These are phyloP conservation scores for Boletus vinaceobasis DNA, from an alignment of 768 basidiomycete species.

Conservation along the genomic window DNA sequence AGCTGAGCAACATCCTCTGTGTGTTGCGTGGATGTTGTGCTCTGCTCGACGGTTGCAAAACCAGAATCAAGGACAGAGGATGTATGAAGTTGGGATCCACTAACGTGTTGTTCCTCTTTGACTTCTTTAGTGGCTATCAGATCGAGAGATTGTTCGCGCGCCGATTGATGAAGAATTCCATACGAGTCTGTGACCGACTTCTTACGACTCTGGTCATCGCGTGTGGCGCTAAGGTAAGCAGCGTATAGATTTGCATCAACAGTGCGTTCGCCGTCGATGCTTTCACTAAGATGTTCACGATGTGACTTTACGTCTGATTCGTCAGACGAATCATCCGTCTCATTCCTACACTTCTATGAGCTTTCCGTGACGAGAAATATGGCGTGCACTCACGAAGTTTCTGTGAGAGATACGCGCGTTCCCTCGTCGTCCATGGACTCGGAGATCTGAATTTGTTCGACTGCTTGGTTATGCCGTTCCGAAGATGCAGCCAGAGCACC, in stretches of 20 bases:
- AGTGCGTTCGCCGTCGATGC: background rate
- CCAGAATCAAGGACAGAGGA: background rate
- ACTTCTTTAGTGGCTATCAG: background rate
- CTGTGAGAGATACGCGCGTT: background rate
- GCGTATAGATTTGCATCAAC: background rate
- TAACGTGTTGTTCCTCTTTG: background rate
- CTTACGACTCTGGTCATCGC: background rate
- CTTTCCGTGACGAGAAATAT: background rate
- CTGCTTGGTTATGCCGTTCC: background rate
- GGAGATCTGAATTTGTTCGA: background rate
- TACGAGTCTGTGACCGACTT: background rate
- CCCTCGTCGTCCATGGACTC: background rate
- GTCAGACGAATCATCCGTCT: background rate
- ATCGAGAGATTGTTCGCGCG: background rate
- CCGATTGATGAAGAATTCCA: background rate
- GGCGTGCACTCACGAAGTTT: background rate
- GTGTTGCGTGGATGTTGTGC: background rate
- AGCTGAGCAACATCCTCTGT: background rate
- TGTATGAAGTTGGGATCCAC: background rate
- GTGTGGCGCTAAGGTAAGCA: background rate
- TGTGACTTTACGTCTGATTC: background rate
- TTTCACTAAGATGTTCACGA: background rate
- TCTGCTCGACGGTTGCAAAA: background rate
- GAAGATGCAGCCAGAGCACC: background rate
- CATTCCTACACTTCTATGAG: slow-evolving; percentile 4